These are phyloP conservation scores for Phascolomyces articulosus DNA, from an alignment of 371 early-diverging fungal genomes.

Conservation along the genomic window DNA sequence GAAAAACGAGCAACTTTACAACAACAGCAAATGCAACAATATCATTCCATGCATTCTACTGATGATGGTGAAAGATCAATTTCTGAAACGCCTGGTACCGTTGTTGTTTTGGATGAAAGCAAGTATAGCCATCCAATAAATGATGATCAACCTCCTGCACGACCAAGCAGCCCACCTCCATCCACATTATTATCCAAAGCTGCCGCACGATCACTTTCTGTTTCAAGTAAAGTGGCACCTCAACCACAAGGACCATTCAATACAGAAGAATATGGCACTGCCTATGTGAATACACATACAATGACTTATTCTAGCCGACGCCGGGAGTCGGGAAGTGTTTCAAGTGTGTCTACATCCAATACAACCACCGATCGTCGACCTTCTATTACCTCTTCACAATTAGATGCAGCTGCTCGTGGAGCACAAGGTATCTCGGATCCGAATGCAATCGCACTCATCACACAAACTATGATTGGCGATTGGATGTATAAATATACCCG, in stretches of 20 bases:
- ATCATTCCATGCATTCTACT: background rate
- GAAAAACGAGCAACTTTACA: background rate
- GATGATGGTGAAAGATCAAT: background rate
- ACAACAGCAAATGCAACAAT: background rate
- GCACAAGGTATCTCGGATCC: constrained; percentile 14
- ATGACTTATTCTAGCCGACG: constrained; percentile 10
- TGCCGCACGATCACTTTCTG: constrained; percentile 12
- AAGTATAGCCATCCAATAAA: background rate
- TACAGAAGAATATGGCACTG: constrained; percentile 12
- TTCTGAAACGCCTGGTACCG: background rate
- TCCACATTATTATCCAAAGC: constrained; percentile 20
- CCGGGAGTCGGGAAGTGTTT: constrained; percentile 19
- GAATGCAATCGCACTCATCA: constrained; percentile 55
- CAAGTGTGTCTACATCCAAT: constrained; percentile 27
- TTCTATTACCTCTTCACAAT: constrained; percentile 8
- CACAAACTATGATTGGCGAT: constrained; percentile 80
- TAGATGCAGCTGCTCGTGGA: constrained; percentile 6
- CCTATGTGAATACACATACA: constrained; percentile 12
- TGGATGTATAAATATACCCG: constrained; percentile 76
- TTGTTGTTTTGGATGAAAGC: background rate
- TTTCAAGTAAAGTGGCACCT: background rate
- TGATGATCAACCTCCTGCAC: constrained; percentile 19
- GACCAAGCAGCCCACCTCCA: constrained; percentile 36
- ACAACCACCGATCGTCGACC: constrained; percentile 12
- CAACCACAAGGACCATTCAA: background rate